Evolutionary conservation across 352 stramenopile species (phyloP).

Genomic region (Phytophthora niederhauseri): DNA sequence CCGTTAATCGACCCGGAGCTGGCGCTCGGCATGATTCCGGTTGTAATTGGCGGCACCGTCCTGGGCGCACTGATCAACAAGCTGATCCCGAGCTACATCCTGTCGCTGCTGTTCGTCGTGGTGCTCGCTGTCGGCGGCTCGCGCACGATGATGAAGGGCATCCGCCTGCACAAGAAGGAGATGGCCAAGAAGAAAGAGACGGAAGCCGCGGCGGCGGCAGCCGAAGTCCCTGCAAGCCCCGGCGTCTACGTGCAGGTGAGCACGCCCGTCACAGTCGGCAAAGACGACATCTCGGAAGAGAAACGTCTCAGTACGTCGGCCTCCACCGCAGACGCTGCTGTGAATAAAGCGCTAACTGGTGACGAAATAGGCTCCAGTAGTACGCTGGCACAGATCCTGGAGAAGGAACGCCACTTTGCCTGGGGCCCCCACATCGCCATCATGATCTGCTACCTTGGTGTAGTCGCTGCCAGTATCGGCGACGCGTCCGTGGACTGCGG

Average conservation of each 20-base stretch:
- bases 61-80: slow-evolving; percentile 60
- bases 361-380: slow-evolving; percentile 4
- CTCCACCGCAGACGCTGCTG: background rate
- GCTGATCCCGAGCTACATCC: slow-evolving; percentile 54
- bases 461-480: slow-evolving; percentile 34
- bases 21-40: slow-evolving; percentile 56
- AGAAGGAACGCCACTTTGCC: slow-evolving; percentile 35
- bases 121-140: slow-evolving; percentile 41
- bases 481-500: slow-evolving; percentile 38
- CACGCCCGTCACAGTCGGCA: slow-evolving; percentile 19
- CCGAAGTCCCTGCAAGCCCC: slow-evolving; percentile 17
- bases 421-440: slow-evolving; percentile 42
- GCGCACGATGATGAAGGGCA: slow-evolving; percentile 33
- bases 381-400: slow-evolving; percentile 26
- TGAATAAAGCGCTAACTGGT: background rate
- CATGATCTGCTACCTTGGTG: slow-evolving; percentile 44
- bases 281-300: slow-evolving; percentile 13
- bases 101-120: slow-evolving; percentile 54
- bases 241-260: slow-evolving; percentile 26
- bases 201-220: background rate
- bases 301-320: slow-evolving; percentile 23
- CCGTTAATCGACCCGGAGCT: slow-evolving; percentile 59
- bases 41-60: slow-evolving; percentile 56
- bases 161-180: slow-evolving; percentile 48
- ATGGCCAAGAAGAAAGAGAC: slow-evolving; percentile 34